Conservation (phyloP, 208 protist species). For the Spongospora subterranea region DNA sequence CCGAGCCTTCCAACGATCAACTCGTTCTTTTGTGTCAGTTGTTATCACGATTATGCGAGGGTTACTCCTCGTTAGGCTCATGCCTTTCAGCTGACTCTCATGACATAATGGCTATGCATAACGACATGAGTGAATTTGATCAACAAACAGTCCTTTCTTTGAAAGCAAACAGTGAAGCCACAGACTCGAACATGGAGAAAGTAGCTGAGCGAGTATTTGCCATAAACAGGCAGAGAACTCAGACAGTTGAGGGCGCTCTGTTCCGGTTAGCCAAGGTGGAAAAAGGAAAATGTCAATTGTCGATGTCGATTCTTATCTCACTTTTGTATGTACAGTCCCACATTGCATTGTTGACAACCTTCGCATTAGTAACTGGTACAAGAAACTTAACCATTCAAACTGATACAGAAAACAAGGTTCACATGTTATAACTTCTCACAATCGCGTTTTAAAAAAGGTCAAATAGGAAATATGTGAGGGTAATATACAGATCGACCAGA, state of each 20-base stretch:
- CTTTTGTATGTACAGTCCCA: background rate
- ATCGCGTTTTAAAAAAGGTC: background rate
- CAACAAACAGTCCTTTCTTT: background rate
- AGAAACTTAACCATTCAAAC: background rate
- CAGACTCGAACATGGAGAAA: background rate
- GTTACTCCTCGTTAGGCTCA: background rate
- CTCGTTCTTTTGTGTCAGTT: background rate
- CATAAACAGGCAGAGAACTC: background rate
- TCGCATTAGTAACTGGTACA: background rate
- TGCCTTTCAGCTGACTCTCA: slow-evolving; percentile 20
- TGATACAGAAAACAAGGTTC: background rate
- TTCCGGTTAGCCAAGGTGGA: slow-evolving; percentile 9
- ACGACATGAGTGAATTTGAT: background rate
- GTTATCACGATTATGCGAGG: background rate
- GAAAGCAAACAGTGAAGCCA: background rate
- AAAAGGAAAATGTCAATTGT: background rate
- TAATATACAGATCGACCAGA: background rate
- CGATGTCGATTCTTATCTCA: background rate
- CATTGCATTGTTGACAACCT: background rate
- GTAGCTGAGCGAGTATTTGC: background rate
- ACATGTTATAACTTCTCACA: background rate
- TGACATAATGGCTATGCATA: background rate
- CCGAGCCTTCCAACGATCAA: background rate
- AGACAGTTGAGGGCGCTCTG: background rate
- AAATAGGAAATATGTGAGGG: background rate